These are phyloP conservation scores for Amanita molliuscula DNA, from an alignment of 768 basidiomycete species.

Conservation along the genomic window DNA sequence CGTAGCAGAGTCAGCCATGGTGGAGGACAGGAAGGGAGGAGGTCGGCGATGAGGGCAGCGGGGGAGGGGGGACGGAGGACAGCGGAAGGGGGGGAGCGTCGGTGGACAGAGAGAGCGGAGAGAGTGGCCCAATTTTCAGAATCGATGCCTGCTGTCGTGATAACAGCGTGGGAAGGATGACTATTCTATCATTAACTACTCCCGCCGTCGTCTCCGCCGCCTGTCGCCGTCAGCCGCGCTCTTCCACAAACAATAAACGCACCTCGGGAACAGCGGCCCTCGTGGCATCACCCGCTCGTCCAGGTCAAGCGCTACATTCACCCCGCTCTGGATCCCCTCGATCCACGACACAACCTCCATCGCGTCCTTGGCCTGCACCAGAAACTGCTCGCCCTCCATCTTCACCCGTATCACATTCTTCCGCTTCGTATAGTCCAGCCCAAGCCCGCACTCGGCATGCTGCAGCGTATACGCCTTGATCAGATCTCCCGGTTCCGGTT, in stretches of 20 bases:
- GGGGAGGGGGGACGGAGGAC: conserved; percentile 1
- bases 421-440: conserved; percentile 89
- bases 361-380: conserved; percentile 81
- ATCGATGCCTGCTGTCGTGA: conserved; percentile 2
- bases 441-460: conserved; percentile 87
- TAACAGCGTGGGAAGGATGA: conserved; percentile 2
- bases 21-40: neutral
- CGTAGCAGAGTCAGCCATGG: conserved; percentile 73
- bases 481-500: conserved; percentile 33
- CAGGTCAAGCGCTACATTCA: conserved; percentile 86
- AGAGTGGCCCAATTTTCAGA: neutral
- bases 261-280: conserved; percentile 81
- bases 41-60: neutral
- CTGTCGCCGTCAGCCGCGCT: conserved; percentile 15
- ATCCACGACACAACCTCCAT: conserved; percentile 90
- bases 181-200: conserved; percentile 4
- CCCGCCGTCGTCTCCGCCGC: conserved; percentile 23
- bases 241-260: conserved; percentile 17
- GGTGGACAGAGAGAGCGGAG: conserved; percentile 5
- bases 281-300: conserved; percentile 90
- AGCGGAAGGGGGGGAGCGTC: conserved; percentile 4
- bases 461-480: conserved; percentile 75
- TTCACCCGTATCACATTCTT: conserved; percentile 89
- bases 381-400: conserved; percentile 93
- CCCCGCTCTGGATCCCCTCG: conserved; percentile 91